Conservation (phyloP, 768 basidiomycete genomes). For the Psilocybe tampanensis region DNA sequence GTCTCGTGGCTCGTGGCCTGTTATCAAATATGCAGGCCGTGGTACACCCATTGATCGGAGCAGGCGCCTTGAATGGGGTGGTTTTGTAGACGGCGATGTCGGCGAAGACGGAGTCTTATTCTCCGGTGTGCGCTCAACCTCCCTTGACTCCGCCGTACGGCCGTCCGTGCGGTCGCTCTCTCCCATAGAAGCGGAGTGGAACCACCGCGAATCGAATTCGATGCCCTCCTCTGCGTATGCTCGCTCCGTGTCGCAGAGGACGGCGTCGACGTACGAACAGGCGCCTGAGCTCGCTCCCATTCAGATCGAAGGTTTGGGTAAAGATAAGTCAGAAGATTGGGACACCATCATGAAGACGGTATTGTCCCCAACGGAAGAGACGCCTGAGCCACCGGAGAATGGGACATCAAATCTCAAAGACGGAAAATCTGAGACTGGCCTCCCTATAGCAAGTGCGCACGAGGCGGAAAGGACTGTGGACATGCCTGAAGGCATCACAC, state of each 20-base stretch:
- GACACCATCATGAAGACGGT: conserved; percentile 42
- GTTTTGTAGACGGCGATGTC: conserved; percentile 35
- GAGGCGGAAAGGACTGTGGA: conserved; percentile 4
- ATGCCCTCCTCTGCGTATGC: conserved; percentile 23
- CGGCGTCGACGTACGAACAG: conserved; percentile 21
- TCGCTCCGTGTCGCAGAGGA: conserved; percentile 14
- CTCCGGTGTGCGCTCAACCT: conserved; percentile 39
- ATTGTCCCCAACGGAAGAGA: conserved; percentile 26
- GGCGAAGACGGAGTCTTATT: conserved; percentile 50
- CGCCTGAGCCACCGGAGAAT: conserved; percentile 15
- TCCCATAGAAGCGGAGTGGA: conserved; percentile 36
- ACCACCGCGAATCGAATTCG: conserved; percentile 25
- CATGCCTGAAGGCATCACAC: conserved; percentile 4
- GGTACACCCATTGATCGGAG: conserved; percentile 51
- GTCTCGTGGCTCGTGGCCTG: conserved; percentile 46
- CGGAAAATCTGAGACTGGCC: background rate
- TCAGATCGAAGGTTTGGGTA: conserved; percentile 32
- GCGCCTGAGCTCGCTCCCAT: conserved; percentile 35
- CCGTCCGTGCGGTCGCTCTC: conserved; percentile 27
- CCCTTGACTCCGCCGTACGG: conserved; percentile 38
- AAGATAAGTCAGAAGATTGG: conserved; percentile 42
- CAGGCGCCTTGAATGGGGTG: conserved; percentile 48
- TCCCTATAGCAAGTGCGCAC: conserved; percentile 1
- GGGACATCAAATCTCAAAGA: conserved; percentile 6
- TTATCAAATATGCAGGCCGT: conserved; percentile 45